Percentiles rank a stretch among this genome's conserved stretches.
phyloP scores from a whole-genome alignment of 257 asterid genomes.

The Echium plantagineum region DNA sequence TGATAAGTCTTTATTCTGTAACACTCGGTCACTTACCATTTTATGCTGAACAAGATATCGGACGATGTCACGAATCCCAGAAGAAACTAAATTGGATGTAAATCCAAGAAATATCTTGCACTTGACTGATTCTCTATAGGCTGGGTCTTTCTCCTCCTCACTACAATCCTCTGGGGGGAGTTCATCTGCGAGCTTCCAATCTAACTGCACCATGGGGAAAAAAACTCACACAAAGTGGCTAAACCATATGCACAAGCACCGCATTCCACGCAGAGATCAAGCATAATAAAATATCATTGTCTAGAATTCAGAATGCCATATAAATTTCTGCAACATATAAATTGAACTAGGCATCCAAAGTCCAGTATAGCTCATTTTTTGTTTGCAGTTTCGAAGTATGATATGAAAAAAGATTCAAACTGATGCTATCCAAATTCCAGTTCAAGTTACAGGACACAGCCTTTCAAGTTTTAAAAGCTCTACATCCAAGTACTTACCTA shows the following conservation, averaged over 20 bases:
- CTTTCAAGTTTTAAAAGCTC: too few species aligned
- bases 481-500: too few species aligned
- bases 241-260: not conserved
- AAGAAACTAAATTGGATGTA: slow-evolving; percentile 85
- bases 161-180: slow-evolving; percentile 47
- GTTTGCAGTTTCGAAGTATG: not conserved
- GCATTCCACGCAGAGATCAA: not conserved
- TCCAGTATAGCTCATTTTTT: not conserved
- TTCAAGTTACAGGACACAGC: too few species aligned
- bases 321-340: not conserved
- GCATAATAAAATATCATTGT: not conserved
- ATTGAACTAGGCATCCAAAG: not conserved
- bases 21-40: slow-evolving; percentile 48
- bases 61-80: slow-evolving; percentile 73
- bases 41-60: slow-evolving; percentile 74
- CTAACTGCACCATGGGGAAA: slow-evolving; percentile 47
- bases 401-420: not conserved
- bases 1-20: slow-evolving; percentile 1
- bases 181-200: slow-evolving; percentile 93
- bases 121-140: slow-evolving; percentile 52
- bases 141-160: slow-evolving; percentile 47
- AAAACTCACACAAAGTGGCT: slow-evolving; percentile 4
- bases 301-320: not conserved
- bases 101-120: slow-evolving; percentile 88
- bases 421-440: not conserved